phyloP scores from a whole-genome alignment of 192 early-diverging fungal genomes.

The Linnemannia exigua region DNA sequence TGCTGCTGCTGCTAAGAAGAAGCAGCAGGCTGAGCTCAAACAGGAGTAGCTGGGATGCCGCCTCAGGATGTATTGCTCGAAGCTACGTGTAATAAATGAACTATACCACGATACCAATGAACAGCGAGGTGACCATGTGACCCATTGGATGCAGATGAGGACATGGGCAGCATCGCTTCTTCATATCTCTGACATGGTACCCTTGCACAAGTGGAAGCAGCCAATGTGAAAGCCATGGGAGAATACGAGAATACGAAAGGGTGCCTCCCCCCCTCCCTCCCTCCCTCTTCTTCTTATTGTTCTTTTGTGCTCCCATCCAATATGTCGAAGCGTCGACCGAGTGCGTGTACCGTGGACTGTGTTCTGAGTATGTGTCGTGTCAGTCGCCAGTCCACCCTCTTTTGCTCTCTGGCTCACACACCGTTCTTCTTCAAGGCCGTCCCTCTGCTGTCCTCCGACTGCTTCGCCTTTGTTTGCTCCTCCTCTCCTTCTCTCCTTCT shows the following conservation, averaged over 20 bases:
- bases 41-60: background rate
- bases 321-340: too few relatives aligned
- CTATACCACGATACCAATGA: background rate
- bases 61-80: background rate
- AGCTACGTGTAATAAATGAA: background rate
- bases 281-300: background rate
- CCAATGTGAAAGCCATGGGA: too few relatives aligned
- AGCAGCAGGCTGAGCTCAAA: background rate
- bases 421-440: background rate
- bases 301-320: background rate
- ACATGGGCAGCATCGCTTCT: background rate
- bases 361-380: too few relatives aligned
- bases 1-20: slow-evolving; percentile 12
- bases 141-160: background rate
- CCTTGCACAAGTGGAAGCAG: background rate
- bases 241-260: too few relatives aligned
- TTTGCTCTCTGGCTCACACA: too few relatives aligned
- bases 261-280: background rate
- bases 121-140: background rate
- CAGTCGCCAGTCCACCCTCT: too few relatives aligned
- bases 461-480: background rate
- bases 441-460: background rate
- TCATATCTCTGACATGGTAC: background rate
- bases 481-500: background rate
- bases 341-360: too few relatives aligned